phyloP scores from a whole-genome alignment of 352 stramenopile species.

The Pythium aquatile region DNA sequence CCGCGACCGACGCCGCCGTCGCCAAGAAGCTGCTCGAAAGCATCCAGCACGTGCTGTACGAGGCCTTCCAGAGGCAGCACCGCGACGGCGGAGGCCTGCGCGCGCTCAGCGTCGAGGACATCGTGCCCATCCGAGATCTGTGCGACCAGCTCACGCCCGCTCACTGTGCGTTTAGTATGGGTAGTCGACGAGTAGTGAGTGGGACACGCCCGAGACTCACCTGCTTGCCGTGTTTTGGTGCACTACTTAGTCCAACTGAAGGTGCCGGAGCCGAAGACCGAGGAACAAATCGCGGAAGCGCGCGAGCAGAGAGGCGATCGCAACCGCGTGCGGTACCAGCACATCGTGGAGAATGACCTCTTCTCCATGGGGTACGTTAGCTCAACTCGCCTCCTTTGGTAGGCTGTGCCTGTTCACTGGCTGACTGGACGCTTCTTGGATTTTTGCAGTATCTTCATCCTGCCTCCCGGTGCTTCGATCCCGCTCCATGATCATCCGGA shows the following conservation, averaged over 20 bases:
- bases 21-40: slow-evolving; percentile 41
- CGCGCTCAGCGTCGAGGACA: slow-evolving; percentile 53
- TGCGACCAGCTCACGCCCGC: slow-evolving; percentile 65
- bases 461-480: slow-evolving; percentile 66
- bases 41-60: slow-evolving; percentile 48
- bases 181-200: no score
- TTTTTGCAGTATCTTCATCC: slow-evolving; percentile 76
- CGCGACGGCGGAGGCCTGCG: slow-evolving; percentile 27
- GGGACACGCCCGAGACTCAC: no score
- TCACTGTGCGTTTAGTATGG: slow-evolving; percentile 42
- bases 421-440: background rate
- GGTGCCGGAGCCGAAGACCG: slow-evolving; percentile 29
- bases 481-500: slow-evolving; percentile 81
- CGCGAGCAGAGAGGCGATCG: slow-evolving; percentile 12
- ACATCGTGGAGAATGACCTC: slow-evolving; percentile 79
- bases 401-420: slow-evolving; percentile 1
- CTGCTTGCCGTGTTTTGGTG: background rate
- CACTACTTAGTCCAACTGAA: slow-evolving; percentile 50
- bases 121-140: slow-evolving; percentile 60
- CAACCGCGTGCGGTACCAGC: slow-evolving; percentile 63
- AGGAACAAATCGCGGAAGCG: background rate
- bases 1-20: slow-evolving; percentile 15
- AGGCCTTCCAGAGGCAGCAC: slow-evolving; percentile 37
- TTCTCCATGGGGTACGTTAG: slow-evolving; percentile 72
- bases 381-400: background rate